Base-by-base conservation (phyloP, 2,329 filamentous ascomycete genomes). In the Chaetomium globosum region DNA sequence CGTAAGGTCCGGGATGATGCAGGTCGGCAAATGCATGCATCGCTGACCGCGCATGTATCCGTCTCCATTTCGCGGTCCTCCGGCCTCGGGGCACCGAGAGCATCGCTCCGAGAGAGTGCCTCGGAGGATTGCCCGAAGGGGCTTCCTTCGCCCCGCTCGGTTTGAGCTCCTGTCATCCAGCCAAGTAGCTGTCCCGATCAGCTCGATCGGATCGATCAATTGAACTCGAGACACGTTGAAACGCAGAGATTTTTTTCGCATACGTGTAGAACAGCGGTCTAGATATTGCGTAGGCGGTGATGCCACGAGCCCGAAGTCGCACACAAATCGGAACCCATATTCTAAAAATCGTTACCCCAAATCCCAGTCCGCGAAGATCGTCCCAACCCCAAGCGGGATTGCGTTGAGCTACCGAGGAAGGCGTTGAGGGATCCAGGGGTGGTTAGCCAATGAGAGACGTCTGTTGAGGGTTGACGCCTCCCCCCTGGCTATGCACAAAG, bases 371-470 rank as follows among this genome's bases (percentile, higher is more conserved):
- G 68, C 52, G 33, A 56, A 28, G 54, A 54, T 48, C 46, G 48
- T 23, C 64, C 63, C 39, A 64, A 52, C 60, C 65, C 53, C 65
- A 65, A 67, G 31, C 48, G 48, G 39, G 51, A 69, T 70, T 71
- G 65, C 64, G 69, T 71, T 71, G 69, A 68, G 69, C 48, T 65
- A 64, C 69, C 63, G 66, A 68, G 66, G 67, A 61, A 65, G 64
- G 67, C 59, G 69, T 71, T 69, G 69, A 66, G 64, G 12, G 55
- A 8, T 12, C 13, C 64, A 68, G 59, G 59, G 66, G 59, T 3
- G 2, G 16, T 28, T 59, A 51, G 65, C 67, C 65, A 67, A 68
- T 69, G 51, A 61, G 48, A 52, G n/a, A 30, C 54, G 60, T 64
- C 59, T 67, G 69, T 68, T 69, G 65, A 68, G 69, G 53, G 53